Evolutionary conservation across 1,284 basidiomycete species (phyloP).

Genomic region (Papiliotrema nemorosa): DNA sequence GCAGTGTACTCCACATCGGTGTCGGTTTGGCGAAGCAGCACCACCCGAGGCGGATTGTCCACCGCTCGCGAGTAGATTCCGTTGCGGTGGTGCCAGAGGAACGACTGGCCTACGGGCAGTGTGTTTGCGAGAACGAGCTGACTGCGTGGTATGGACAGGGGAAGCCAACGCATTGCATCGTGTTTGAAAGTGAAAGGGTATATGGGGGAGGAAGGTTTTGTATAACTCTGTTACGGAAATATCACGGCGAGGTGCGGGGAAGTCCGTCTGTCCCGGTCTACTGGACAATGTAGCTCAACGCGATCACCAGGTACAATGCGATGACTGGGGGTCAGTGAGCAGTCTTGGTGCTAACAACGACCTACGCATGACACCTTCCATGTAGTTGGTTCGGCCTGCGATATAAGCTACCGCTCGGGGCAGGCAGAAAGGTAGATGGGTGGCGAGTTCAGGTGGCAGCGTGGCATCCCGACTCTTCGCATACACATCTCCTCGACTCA

Average conservation of each 20-base stretch:
- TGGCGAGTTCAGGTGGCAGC: too few species aligned
- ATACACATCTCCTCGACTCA: conserved; percentile 5
- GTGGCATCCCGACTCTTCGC: background rate
- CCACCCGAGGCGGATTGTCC: conserved; percentile 56
- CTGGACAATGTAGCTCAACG: conserved; percentile 50
- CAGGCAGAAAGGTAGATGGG: too few species aligned
- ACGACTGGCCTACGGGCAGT: conserved; percentile 47
- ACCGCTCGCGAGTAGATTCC: conserved; percentile 45
- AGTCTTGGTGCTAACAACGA: background rate
- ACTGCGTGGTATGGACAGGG: conserved; percentile 21
- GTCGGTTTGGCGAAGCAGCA: conserved; percentile 72
- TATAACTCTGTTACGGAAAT: too few species aligned
- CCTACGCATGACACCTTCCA: conserved; percentile 63
- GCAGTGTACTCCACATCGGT: conserved; percentile 69
- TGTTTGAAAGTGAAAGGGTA: too few species aligned
- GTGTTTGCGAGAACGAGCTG: conserved; percentile 46
- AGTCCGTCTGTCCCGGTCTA: too few species aligned
- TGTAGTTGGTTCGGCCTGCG: conserved; percentile 76
- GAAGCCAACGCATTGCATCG: conserved; percentile 23
- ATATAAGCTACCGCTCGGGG: too few species aligned
- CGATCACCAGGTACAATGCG: conserved; percentile 62
- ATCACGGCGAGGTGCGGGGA: too few species aligned
- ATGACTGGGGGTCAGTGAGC: conserved; percentile 50
- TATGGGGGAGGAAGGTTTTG: too few species aligned
- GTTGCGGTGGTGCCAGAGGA: conserved; percentile 41